Conservation (phyloP, 2,329 filamentous ascomycete genomes). For the Knufia petricola region DNA sequence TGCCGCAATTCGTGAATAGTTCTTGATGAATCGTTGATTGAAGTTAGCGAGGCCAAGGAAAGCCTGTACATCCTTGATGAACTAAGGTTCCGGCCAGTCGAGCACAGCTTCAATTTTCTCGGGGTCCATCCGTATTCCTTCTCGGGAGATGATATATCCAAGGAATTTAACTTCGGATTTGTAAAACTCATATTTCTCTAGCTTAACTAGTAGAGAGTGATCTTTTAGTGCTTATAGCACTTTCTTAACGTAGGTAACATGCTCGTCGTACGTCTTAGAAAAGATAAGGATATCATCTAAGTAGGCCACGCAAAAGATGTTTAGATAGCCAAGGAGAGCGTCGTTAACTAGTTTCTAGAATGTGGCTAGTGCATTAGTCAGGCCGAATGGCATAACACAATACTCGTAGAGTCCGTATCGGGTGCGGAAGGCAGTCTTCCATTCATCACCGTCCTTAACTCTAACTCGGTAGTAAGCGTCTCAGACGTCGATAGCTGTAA, state of each 20-base stretch:
- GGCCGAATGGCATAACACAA: constrained; percentile 18
- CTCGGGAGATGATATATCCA: constrained; percentile 23
- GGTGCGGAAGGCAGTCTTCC: constrained; percentile 17
- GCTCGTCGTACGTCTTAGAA: constrained; percentile 1
- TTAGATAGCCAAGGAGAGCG: constrained; percentile 10
- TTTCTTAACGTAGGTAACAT: constrained; percentile 12
- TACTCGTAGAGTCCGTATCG: constrained; percentile 20
- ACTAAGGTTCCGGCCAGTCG: constrained; percentile 20
- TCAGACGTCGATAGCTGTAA: constrained; percentile 6
- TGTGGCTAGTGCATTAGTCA: constrained; percentile 14
- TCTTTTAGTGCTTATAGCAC: constrained; percentile 14
- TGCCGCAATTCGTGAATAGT: constrained; percentile 18
- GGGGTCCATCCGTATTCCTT: constrained; percentile 24
- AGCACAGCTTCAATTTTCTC: constrained; percentile 23
- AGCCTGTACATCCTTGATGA: constrained; percentile 19
- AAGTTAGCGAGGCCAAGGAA: constrained; percentile 28
- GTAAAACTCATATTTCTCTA: constrained; percentile 20
- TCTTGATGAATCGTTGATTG: constrained; percentile 25
- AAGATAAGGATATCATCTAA: constrained; percentile 20
- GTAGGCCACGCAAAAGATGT: constrained; percentile 15
- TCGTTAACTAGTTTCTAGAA: constrained; percentile 21
- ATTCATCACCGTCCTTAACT: constrained; percentile 17
- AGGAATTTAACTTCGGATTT: constrained; percentile 17
- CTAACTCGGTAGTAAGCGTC: constrained; percentile 13
- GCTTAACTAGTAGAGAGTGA: constrained; percentile 13